Evolutionary conservation across 2,329 filamentous ascomycete species (phyloP).

Genomic region (Diaporthe aspalathi): DNA sequence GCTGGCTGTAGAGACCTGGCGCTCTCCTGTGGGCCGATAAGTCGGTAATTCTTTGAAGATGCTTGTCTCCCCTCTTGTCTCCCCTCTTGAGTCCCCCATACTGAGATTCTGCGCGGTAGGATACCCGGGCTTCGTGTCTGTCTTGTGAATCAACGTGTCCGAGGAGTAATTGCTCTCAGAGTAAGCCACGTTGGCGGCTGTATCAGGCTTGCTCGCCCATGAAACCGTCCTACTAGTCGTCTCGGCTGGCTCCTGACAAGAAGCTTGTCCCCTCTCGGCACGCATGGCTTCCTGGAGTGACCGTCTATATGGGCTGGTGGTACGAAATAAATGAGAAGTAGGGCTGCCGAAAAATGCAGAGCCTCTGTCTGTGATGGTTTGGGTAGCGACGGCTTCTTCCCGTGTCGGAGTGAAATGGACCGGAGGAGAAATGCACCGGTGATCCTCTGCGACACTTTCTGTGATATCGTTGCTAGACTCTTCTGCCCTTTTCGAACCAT

Average conservation of each 20-base stretch:
- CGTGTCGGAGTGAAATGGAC: constrained; percentile 21
- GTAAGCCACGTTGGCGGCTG: constrained; percentile 52
- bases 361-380: constrained; percentile 48
- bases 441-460: not conserved
- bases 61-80: constrained; percentile 43
- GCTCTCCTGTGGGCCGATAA: constrained; percentile 47
- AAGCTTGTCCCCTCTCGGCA: constrained; percentile 44
- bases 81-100: constrained; percentile 35
- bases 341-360: constrained; percentile 66
- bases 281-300: constrained; percentile 61
- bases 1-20: constrained; percentile 56
- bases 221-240: constrained; percentile 25
- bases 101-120: not conserved
- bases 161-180: constrained; percentile 64
- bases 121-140: constrained; percentile 28
- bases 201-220: constrained; percentile 44
- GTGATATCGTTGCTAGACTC: not conserved
- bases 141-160: constrained; percentile 43
- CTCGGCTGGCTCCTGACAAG: not conserved
- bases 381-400: not conserved
- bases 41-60: constrained; percentile 45
- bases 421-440: constrained; percentile 21
- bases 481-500: not conserved
- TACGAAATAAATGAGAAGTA: constrained; percentile 62
- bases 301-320: constrained; percentile 66